Evolutionary conservation across 148 eudicot genomes (phyloP).

Genomic region (Chenopodium berlandieri): DNA sequence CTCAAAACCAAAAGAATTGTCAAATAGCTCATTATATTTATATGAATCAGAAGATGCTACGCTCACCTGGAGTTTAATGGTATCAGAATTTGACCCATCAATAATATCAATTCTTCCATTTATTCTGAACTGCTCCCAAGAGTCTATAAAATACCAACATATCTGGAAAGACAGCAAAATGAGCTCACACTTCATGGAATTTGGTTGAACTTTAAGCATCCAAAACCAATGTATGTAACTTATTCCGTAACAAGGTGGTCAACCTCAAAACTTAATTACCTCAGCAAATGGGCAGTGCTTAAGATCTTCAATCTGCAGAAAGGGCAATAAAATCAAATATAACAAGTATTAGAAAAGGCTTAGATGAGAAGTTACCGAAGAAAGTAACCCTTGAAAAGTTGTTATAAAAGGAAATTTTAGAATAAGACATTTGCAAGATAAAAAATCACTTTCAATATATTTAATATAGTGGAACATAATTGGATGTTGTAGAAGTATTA

Average conservation of each 20-base stretch:
- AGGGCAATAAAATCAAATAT: neutral
- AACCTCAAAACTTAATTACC: constrained; percentile 40
- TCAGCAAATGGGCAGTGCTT: constrained; percentile 80
- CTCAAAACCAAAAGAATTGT: neutral
- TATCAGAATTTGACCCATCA: constrained; percentile 59
- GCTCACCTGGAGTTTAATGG: constrained; percentile 64
- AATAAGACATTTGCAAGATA: neutral
- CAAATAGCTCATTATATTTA: neutral
- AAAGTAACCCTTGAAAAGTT: neutral
- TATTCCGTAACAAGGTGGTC: neutral
- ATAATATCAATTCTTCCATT: constrained; percentile 69
- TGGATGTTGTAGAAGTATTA: neutral
- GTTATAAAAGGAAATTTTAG: neutral
- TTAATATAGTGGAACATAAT: too few species aligned
- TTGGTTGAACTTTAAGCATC: neutral
- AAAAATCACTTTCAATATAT: neutral
- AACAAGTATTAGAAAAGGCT: neutral
- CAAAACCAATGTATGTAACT: neutral
- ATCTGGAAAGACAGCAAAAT: constrained; percentile 44
- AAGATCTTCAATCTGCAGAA: constrained; percentile 78
- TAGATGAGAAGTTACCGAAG: neutral
- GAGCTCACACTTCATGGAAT: constrained; percentile 4
- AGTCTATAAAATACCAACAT: constrained; percentile 87
- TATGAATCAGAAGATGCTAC: neutral
- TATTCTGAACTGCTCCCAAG: constrained; percentile 93